phyloP scores from a whole-genome alignment of 73 alveolate species.

The Symbiodinium natans region DNA sequence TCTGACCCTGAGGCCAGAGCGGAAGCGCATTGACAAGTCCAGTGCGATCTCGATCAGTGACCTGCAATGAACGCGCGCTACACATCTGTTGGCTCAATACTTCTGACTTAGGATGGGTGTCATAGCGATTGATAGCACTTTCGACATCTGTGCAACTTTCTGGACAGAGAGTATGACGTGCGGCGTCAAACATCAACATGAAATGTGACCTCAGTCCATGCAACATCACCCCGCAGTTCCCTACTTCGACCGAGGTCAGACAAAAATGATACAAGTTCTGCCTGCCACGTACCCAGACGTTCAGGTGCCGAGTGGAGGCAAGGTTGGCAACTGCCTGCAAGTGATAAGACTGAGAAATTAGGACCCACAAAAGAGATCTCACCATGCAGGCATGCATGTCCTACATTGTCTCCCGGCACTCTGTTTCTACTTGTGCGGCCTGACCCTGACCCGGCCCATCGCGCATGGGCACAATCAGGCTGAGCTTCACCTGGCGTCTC shows the following conservation, averaged over 20 bases:
- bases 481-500: constrained; percentile 41
- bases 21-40: constrained; percentile 71
- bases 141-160: background rate
- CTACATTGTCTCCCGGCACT: background rate
- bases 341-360: background rate
- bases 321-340: constrained; percentile 48
- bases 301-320: constrained; percentile 61
- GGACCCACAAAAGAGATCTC: background rate
- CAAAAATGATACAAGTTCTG: too few species aligned
- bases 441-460: constrained; percentile 93
- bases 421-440: background rate
- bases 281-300: constrained; percentile 28
- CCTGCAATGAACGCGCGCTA: background rate
- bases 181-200: background rate
- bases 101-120: background rate
- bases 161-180: background rate
- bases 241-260: background rate
- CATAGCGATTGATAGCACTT: background rate
- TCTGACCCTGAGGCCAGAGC: background rate
- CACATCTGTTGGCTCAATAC: background rate
- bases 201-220: background rate
- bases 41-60: constrained; percentile 56
- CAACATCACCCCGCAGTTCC: background rate
- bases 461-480: constrained; percentile 85
- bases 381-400: background rate